Conservation (phyloP, 164 flowering plant species). For the Vitis rotundifolia region DNA sequence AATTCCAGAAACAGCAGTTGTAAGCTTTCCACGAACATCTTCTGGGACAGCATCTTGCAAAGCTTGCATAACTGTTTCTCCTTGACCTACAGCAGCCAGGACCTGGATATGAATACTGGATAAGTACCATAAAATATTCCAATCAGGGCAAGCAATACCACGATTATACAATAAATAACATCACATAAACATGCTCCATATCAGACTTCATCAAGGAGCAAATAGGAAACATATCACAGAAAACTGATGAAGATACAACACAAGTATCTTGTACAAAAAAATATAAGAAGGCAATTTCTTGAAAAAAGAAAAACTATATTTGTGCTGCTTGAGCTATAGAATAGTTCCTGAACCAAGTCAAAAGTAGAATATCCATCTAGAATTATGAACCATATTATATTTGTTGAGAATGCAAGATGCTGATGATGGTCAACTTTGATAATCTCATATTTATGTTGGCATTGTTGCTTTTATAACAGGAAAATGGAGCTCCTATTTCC, state of each 20-base stretch:
- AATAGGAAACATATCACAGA: neutral
- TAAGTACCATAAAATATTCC: neutral
- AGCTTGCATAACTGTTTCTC: constrained; percentile 87
- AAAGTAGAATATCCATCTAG: too few relatives aligned
- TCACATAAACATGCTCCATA: neutral
- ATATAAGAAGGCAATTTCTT: too few relatives aligned
- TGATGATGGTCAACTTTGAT: too few relatives aligned
- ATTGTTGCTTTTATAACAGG: too few relatives aligned
- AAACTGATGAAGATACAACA: neutral
- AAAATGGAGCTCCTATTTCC: too few relatives aligned
- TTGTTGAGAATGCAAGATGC: too few relatives aligned
- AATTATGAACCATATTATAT: too few relatives aligned
- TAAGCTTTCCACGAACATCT: constrained; percentile 88
- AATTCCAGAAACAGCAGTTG: constrained; percentile 74
- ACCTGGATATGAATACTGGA: constrained; percentile 48
- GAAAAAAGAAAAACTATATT: too few relatives aligned
- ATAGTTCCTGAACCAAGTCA: too few relatives aligned
- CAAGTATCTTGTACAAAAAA: too few relatives aligned
- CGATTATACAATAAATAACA: neutral
- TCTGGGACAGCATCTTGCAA: constrained; percentile 96
- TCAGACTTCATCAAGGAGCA: neutral
- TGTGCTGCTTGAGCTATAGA: too few relatives aligned
- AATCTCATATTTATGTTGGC: too few relatives aligned
- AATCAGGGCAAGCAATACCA: neutral
- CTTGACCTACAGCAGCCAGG: constrained; percentile 76